phyloP scores from a whole-genome alignment of 371 early-diverging fungal species.

The Fennellomyces sp. region DNA sequence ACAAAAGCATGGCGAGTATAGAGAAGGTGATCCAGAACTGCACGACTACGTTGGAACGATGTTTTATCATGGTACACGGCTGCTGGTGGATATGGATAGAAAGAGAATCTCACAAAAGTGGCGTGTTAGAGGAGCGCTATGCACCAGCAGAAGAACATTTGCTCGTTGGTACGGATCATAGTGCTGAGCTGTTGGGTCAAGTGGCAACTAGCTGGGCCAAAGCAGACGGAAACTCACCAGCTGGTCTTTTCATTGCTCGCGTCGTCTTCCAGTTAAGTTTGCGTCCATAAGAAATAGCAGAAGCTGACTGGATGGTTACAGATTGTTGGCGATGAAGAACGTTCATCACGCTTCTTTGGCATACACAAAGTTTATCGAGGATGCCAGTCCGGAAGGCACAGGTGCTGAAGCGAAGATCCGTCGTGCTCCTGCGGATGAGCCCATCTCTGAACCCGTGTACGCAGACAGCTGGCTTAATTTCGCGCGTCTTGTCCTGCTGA shows the following conservation, averaged over 20 bases:
- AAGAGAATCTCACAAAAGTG: too few relatives aligned
- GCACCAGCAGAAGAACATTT: slow-evolving; percentile 76
- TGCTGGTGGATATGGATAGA: too few relatives aligned
- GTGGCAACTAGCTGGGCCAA: slow-evolving; percentile 77
- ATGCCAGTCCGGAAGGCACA: slow-evolving; percentile 30
- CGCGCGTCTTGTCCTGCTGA: slow-evolving; percentile 66
- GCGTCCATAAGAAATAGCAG: neutral
- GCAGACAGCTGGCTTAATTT: slow-evolving; percentile 71
- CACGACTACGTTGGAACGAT: slow-evolving; percentile 85
- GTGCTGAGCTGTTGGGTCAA: slow-evolving; percentile 72
- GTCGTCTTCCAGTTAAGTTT: slow-evolving; percentile 74
- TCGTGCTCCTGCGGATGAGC: slow-evolving; percentile 39
- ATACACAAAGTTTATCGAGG: slow-evolving; percentile 61
- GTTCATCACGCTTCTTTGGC: slow-evolving; percentile 73
- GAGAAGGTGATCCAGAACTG: slow-evolving; percentile 80
- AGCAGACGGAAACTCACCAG: slow-evolving; percentile 39
- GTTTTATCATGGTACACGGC: slow-evolving; percentile 65
- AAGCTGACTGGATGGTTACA: neutral
- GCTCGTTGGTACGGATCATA: slow-evolving; percentile 77
- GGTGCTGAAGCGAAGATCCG: slow-evolving; percentile 31
- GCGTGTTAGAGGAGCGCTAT: slow-evolving; percentile 53
- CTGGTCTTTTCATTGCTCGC: slow-evolving; percentile 80
- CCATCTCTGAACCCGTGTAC: slow-evolving; percentile 44
- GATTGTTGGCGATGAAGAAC: slow-evolving; percentile 68
- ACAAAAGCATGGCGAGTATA: slow-evolving; percentile 55